Percentiles rank a stretch among this genome's conserved stretches.
Evolutionary conservation across 495 filamentous ascomycete species (phyloP).

Genomic region (Aspergillus sclerotioniger): DNA sequence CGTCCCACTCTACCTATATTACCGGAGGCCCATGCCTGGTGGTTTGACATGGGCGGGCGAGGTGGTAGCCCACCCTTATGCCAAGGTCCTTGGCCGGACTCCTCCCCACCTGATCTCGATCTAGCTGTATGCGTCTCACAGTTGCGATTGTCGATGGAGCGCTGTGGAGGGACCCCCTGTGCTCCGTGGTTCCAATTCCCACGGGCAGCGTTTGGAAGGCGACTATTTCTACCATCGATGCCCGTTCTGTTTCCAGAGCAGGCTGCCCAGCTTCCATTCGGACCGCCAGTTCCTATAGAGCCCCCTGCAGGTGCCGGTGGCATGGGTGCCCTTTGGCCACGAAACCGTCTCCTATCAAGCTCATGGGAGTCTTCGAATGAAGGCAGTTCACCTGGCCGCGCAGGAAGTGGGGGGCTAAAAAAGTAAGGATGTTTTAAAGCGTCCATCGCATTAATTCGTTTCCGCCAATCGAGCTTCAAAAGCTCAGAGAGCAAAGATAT

Average conservation of each 20-base stretch:
- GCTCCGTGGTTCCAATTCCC: conserved; percentile 22
- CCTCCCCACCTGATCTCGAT: conserved; percentile 17
- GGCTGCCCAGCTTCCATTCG: conserved; percentile 56
- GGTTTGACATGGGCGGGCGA: conserved; percentile 32
- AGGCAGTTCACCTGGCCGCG: conserved; percentile 77
- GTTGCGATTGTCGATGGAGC: conserved; percentile 23
- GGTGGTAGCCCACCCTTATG: conserved; percentile 40
- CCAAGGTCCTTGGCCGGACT: conserved; percentile 18
- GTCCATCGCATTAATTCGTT: conserved; percentile 90
- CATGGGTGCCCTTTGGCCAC: conserved; percentile 70
- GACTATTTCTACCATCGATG: conserved; percentile 31
- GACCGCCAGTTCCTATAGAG: conserved; percentile 75
- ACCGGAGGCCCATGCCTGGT: conserved; percentile 31
- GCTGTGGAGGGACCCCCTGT: conserved; percentile 24
- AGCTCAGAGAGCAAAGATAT: conserved; percentile 80
- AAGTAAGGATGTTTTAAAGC: conserved; percentile 94
- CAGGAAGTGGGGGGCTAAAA: conserved; percentile 69
- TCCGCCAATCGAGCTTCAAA: conserved; percentile 82
- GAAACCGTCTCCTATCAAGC: conserved; percentile 84
- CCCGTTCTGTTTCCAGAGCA: conserved; percentile 31
- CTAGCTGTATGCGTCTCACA: conserved; percentile 11
- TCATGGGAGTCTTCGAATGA: conserved; percentile 93
- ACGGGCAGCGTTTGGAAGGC: conserved; percentile 34
- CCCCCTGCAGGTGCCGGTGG: conserved; percentile 90
- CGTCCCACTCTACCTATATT: conserved; percentile 31